These are phyloP conservation scores for Dianthus caryophyllus DNA, from an alignment of 148 eudicot genomes.

Conservation along the genomic window DNA sequence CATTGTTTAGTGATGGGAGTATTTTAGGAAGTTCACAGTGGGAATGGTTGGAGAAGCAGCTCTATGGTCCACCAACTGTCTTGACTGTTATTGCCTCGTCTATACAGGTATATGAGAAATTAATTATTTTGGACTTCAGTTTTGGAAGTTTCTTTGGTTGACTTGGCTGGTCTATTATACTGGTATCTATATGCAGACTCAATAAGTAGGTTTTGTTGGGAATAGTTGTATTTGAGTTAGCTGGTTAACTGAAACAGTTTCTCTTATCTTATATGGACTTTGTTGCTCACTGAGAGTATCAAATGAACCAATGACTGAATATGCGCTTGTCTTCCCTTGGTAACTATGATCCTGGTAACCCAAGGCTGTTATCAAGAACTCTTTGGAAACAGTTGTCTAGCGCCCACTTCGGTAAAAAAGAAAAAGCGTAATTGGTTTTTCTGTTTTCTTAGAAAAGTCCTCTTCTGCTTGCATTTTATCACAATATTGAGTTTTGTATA, in stretches of 20 bases:
- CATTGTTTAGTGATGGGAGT: constrained; percentile 57
- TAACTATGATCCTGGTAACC: not conserved
- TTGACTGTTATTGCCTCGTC: constrained; percentile 67
- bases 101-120: constrained; percentile 45
- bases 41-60: constrained; percentile 64
- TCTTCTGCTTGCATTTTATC: not conserved
- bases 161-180: not conserved
- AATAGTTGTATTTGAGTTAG: not conserved
- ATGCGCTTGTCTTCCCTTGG: not conserved
- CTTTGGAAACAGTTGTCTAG: not conserved
- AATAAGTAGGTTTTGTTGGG: not conserved
- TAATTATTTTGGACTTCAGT: not conserved
- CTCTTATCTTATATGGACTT: not conserved
- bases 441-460: not conserved
- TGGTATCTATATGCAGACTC: not conserved
- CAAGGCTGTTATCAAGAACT: not conserved
- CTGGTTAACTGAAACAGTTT: not conserved
- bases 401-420: not conserved
- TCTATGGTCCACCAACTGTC: constrained; percentile 48
- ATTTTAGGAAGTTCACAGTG: constrained; percentile 62
- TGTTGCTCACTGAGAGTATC: not conserved
- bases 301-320: not conserved
- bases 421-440: not conserved
- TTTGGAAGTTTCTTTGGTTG: not conserved
- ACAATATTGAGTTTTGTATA: not conserved